Base-by-base conservation (phyloP, 164 flowering plant species). In the Stephania cephalantha region DNA sequence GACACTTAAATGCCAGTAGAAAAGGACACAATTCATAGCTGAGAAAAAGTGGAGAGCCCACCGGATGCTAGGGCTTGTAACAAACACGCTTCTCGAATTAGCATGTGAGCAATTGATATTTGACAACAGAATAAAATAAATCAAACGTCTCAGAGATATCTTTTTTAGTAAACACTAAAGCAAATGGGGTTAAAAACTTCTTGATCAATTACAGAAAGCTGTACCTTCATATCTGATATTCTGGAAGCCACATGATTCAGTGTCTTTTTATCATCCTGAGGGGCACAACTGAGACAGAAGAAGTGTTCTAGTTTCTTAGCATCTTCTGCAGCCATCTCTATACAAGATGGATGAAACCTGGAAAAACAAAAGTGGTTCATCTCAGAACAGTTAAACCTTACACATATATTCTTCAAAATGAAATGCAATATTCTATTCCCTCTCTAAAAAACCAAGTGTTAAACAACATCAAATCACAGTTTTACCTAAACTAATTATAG, bases 321-420 rank as follows among this genome's bases (percentile, higher is more conserved):
- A 72, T 89, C 93, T 83, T 91, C 93, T 10, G 75, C 53, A 31
- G 83, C 84, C 92, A 90, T 86, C 46, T 87, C 85, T 82, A 90
- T 87, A 86, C 96, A 91, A 80, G 79, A 72, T 72, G 93, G 92
- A 82, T 91, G 96, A 78, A 86, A 91, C 96, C 96, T 91, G 88
- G 73, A 83, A 50, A 50, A 9, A 1, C 71, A 30, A 42, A 42
- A 69, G n/a, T 42, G 5, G 25, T 35, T 9, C 50, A 13, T 15
- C 55, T 50, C 9, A 50, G 55, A 50, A 50, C 15, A 50, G 55
- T 50, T 50, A 15, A 50, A 50, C 55, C 11, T 50, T 50, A 50
- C 15, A 50, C 11, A 50, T 50, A 50, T 35, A 35, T 35, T 35
- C 42, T 35, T 35, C 42, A 50, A 50, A 10, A 50, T 50, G 15